Evolutionary conservation across 2,329 filamentous ascomycete genomes (phyloP).

Genomic region (Trichoderma cornu-damae): DNA sequence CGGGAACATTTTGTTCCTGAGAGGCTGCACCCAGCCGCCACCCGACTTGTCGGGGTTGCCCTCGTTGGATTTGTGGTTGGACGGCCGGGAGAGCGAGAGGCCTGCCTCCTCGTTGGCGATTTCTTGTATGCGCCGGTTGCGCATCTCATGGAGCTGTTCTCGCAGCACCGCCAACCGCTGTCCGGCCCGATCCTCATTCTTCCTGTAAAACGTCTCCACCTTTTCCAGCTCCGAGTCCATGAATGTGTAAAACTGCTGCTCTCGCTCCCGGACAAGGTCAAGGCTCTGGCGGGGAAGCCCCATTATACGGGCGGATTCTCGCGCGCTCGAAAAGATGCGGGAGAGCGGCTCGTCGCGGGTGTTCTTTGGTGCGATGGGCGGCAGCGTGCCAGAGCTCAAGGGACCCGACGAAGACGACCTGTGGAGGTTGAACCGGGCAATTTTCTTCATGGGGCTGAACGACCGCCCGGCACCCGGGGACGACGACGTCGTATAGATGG

Average conservation of each 20-base stretch:
- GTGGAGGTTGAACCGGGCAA: neutral
- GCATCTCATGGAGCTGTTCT: constrained; percentile 88
- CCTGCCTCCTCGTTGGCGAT: constrained; percentile 43
- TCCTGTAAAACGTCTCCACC: constrained; percentile 82
- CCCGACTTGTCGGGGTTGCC: constrained; percentile 29
- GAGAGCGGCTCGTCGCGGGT: constrained; percentile 25
- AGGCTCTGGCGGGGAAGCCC: constrained; percentile 33
- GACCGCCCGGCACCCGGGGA: constrained; percentile 24
- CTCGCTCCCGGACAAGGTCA: constrained; percentile 63
- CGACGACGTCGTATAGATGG: constrained; percentile 37
- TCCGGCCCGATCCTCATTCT: constrained; percentile 81
- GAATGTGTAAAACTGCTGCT: constrained; percentile 83
- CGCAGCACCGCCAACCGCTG: constrained; percentile 65
- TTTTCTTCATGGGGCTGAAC: constrained; percentile 12
- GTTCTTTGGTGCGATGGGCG: constrained; percentile 18
- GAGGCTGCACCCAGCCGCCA: constrained; percentile 46
- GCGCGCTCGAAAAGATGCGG: constrained; percentile 34
- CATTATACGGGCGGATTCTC: constrained; percentile 5
- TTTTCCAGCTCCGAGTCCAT: constrained; percentile 83
- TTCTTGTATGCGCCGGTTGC: constrained; percentile 73
- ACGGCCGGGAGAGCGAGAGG: constrained; percentile 19
- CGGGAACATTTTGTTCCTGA: constrained; percentile 50
- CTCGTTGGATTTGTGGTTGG: constrained; percentile 19
- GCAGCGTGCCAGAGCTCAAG: constrained; percentile 15
- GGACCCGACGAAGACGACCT: constrained; percentile 1